Evolutionary conservation across 1,139 yeast genomes (phyloP), one percentile per base, ranked within the genome.

Genomic region (Pichia sp.): DNA sequence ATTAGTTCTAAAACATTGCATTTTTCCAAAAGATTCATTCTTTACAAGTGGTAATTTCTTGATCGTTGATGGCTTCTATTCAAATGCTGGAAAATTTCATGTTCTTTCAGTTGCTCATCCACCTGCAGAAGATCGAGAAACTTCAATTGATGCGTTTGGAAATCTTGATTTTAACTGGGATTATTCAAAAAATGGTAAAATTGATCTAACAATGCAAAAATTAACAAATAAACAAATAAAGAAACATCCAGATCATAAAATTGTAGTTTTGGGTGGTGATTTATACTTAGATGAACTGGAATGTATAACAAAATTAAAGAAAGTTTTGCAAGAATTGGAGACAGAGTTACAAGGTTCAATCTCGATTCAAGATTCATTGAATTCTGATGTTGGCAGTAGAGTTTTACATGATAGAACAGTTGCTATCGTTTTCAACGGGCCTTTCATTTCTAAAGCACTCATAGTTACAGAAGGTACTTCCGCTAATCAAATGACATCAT

Each of bases 91-190:
- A 25, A 77, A 74, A 35, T 89, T 92, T 58, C 79, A 83, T 51
- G 95, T 85, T 2, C 74, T 85, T 32, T 76, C 84, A 12, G 71
- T 90, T 43, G 86, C 86, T 2, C 96, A 87, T 49, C 98, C 98
- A 1, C 90, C 95, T 0, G 83, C 89, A 3, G 98, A 92, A 60
- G 70, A 76, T 53, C 69, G 97, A 49, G 81, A 74, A 16, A 62
- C 58, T 1, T 72, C 94, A 0, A 60, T 81, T 45, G 90, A 82
- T 35, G 80, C 82, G 1, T 82, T 79, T 51, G 97, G 96, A 1
- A 75, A 83, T 55, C 59, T 87, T 25, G 97, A 92, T 61, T 82
- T 87, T 54, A 68, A 85, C 58, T 92, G 95, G 1, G 69, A 84
- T n/a, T 76, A 73, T 48, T 50, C 55, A 5, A 52, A 50, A 29